Conservation (phyloP, 306 rosid species). For the Trifolium dubium region DNA sequence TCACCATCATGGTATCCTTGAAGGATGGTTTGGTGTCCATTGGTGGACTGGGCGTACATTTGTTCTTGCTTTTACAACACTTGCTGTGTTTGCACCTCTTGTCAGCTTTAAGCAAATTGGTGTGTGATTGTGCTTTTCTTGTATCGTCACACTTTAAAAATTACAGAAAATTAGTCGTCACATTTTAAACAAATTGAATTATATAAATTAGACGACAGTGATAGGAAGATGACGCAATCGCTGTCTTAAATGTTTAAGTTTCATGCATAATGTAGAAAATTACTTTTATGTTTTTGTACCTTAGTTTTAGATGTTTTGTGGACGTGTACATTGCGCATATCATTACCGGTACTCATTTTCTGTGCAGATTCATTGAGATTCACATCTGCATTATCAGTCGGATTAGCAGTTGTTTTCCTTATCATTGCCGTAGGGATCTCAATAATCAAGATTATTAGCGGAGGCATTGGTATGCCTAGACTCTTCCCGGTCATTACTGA, state of each 20-base stretch:
- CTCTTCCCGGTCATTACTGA: constrained; percentile 70
- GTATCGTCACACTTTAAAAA: too few relatives aligned
- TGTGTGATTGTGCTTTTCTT: constrained; percentile 45
- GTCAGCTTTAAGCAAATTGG: constrained; percentile 82
- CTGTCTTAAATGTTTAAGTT: too few relatives aligned
- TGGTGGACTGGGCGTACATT: constrained; percentile 83
- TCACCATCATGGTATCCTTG: constrained; percentile 81
- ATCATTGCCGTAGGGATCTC: constrained; percentile 85
- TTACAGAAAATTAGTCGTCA: too few relatives aligned
- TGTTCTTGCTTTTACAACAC: constrained; percentile 64
- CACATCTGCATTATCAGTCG: constrained; percentile 87
- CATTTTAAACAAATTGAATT: too few relatives aligned
- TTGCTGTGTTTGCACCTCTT: constrained; percentile 70
- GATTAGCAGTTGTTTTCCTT: constrained; percentile 79
- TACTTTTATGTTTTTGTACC: not conserved
- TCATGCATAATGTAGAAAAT: too few relatives aligned
- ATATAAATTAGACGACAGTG: not conserved
- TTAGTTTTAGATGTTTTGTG: not conserved
- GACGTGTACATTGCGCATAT: not conserved
- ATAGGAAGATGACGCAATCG: constrained; percentile 4
- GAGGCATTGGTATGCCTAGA: constrained; percentile 79
- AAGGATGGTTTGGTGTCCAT: constrained; percentile 88
- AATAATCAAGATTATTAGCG: constrained; percentile 65
- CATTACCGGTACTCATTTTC: not conserved
- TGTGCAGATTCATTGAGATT: constrained; percentile 87